phyloP scores from a whole-genome alignment of 768 basidiomycete genomes.

The Suillus paluster region DNA sequence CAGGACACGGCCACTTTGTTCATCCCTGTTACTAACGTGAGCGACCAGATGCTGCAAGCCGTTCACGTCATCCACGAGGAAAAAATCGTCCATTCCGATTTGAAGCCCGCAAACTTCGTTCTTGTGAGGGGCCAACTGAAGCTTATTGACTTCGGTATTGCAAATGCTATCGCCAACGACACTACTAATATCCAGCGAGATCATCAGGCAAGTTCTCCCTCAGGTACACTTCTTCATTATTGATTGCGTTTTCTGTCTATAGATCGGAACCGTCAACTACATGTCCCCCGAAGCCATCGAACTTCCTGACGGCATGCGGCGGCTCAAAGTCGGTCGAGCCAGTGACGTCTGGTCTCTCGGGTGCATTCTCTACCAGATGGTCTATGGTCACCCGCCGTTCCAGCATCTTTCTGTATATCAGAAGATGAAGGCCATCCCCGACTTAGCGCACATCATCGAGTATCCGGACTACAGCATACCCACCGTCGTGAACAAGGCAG shows the following conservation, averaged over 20 bases:
- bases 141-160: conserved; percentile 99
- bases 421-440: conserved; percentile 95
- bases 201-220: conserved; percentile 66
- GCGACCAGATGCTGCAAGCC: conserved; percentile 88
- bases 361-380: conserved; percentile 98
- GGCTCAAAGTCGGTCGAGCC: conserved; percentile 92
- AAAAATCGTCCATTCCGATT: conserved; percentile 97
- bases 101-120: conserved; percentile 99
- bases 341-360: conserved; percentile 98
- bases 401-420: conserved; percentile 79
- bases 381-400: conserved; percentile 94
- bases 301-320: conserved; percentile 80
- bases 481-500: conserved; percentile 42
- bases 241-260: conserved; percentile 11
- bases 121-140: conserved; percentile 94
- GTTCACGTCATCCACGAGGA: conserved; percentile 99
- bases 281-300: conserved; percentile 99
- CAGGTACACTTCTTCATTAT: neutral
- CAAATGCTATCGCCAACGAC: conserved; percentile 97
- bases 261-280: conserved; percentile 98
- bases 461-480: conserved; percentile 71
- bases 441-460: conserved; percentile 74
- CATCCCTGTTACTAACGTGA: conserved; percentile 5
- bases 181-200: conserved; percentile 98
- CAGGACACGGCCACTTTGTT: neutral